Evolutionary conservation across 805 yeast genomes (phyloP), one percentile per base, ranked within the genome.

Genomic region (Scheffersomyces spartinae): DNA sequence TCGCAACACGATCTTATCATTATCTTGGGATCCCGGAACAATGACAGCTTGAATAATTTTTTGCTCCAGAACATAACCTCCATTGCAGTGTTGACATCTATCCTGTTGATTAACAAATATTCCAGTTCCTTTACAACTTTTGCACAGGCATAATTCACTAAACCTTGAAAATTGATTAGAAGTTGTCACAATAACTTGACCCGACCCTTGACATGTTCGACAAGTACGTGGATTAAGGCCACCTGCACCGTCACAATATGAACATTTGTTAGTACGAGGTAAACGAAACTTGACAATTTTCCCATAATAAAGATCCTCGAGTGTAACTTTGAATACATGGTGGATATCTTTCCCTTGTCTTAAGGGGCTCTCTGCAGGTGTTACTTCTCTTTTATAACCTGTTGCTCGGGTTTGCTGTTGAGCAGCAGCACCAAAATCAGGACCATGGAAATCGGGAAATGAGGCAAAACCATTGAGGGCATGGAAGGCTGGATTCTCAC

Each of bases 21-120:
- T 73, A 25, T 64, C 45, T 21, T 50, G 48, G 20, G 71, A 55
- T 3, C 86, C 86, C 3, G 74, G 71, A 3, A 75, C 55, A n/a
- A 51, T 50, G 6, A 76, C 61, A 24, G 63, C 60, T 16, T 77
- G 47, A 7, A 74, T 57, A 31, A 68, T 68, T 17, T 66, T 55
- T 22, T 56, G 68, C 30, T 64, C 57, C 10, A 57, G 35, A 31
- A 59, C 64, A 11, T 71, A 74, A 7, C 39, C 31, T 0, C 73
- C 40, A 14, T 40, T 43, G 29, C 62, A 56, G 1, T 26, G 21
- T 6, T 23, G 20, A 29, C 57, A 49, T 19, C 26, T 25, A 35
- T 54, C 47, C n/a, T 28, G 13, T 3, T 43, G 41, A 3, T 33
- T 24, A 21, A 40, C 29, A 23, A 30, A 42, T 10, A 35, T 33